phyloP scores from a whole-genome alignment of 306 rosid genomes.

The Vigna nakashimae region DNA sequence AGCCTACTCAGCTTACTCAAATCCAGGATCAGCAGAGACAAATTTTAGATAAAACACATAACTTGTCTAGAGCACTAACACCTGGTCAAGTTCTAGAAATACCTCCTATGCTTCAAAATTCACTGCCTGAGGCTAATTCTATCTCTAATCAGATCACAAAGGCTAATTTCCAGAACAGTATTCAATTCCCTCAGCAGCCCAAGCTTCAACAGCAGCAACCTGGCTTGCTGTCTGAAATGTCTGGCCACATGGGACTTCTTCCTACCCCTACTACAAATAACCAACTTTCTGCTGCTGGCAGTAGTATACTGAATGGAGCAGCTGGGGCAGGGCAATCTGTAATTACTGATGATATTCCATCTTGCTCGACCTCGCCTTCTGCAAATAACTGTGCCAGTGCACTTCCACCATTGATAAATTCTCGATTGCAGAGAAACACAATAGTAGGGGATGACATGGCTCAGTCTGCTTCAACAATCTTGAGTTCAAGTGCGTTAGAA shows the following conservation, averaged over 20 bases:
- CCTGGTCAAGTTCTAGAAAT: slow-evolving; percentile 66
- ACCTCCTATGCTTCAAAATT: slow-evolving; percentile 56
- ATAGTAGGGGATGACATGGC: slow-evolving; percentile 72
- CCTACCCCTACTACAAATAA: slow-evolving; percentile 52
- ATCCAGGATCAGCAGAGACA: slow-evolving; percentile 84
- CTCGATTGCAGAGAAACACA: slow-evolving; percentile 57
- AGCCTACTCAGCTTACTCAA: slow-evolving; percentile 68
- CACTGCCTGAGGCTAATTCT: slow-evolving; percentile 56
- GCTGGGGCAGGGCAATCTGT: slow-evolving; percentile 78
- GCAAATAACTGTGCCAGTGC: slow-evolving; percentile 71
- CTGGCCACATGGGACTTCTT: slow-evolving; percentile 60
- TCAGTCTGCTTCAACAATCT: slow-evolving; percentile 73
- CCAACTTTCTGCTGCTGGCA: slow-evolving; percentile 61
- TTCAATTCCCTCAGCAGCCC: slow-evolving; percentile 64
- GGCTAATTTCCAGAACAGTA: slow-evolving; percentile 54
- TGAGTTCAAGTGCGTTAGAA: slow-evolving; percentile 65
- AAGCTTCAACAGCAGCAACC: slow-evolving; percentile 78
- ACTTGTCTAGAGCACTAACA: slow-evolving; percentile 58
- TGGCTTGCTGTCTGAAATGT: slow-evolving; percentile 57
- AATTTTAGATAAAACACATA: slow-evolving; percentile 64
- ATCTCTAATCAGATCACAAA: slow-evolving; percentile 61
- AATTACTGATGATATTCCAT: slow-evolving; percentile 84
- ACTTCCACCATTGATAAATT: slow-evolving; percentile 61
- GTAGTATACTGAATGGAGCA: slow-evolving; percentile 59
- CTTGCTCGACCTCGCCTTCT: slow-evolving; percentile 96